phyloP scores from a whole-genome alignment of 176 grass and related monocot species.

The Triticum urartu region DNA sequence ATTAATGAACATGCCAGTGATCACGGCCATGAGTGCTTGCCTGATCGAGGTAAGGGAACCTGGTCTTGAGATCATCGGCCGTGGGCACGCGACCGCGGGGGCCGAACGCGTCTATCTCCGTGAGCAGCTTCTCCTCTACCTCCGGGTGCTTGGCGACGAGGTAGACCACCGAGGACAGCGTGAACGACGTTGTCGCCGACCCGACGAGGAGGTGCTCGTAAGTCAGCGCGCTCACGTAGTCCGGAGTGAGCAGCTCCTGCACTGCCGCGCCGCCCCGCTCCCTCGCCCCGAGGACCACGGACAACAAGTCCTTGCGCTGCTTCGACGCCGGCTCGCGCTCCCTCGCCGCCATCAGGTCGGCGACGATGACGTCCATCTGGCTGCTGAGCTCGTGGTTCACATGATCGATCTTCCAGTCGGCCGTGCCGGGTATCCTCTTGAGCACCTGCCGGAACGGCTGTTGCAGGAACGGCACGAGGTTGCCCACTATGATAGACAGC shows the following conservation, averaged over 20 bases:
- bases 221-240: constrained; percentile 40
- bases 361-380: constrained; percentile 33
- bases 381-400: constrained; percentile 30
- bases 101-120: constrained; percentile 37
- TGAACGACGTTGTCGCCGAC: constrained; percentile 45
- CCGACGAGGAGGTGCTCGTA: constrained; percentile 59
- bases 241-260: constrained; percentile 37
- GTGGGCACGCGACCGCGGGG: constrained; percentile 18
- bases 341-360: constrained; percentile 13
- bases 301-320: constrained; percentile 39
- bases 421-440: constrained; percentile 27
- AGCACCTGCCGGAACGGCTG: constrained; percentile 26
- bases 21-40: background rate
- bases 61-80: constrained; percentile 37
- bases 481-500: constrained; percentile 40
- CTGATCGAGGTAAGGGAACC: constrained; percentile 50
- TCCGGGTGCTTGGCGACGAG: constrained; percentile 43
- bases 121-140: constrained; percentile 51
- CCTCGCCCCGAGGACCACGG: constrained; percentile 33
- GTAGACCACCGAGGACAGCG: constrained; percentile 43
- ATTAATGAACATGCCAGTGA: no score
- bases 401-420: constrained; percentile 39
- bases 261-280: background rate
- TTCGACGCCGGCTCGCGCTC: background rate
- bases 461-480: constrained; percentile 41